Conservation (phyloP, 805 yeast species). For the Zygosaccharomyces siamensis region DNA sequence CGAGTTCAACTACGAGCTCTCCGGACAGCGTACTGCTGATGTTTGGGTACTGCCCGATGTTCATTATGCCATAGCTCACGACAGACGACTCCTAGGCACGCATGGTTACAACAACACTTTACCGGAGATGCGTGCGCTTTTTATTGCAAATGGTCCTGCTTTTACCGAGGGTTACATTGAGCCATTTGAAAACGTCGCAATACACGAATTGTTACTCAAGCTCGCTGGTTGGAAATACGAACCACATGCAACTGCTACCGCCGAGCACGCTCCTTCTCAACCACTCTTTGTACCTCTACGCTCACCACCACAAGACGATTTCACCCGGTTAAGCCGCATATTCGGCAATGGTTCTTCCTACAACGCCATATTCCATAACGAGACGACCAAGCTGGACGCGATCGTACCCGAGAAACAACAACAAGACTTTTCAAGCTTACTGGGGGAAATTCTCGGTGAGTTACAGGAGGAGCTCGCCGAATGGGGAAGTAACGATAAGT, state of each 20-base stretch:
- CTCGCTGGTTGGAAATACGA: neutral
- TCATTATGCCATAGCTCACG: slow-evolving; percentile 46
- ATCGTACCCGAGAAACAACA: neutral
- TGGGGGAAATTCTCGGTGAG: slow-evolving; percentile 3
- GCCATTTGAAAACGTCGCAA: slow-evolving; percentile 70
- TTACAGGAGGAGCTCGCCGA: slow-evolving; percentile 11
- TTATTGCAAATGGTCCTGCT: slow-evolving; percentile 77
- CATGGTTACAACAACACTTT: slow-evolving; percentile 82
- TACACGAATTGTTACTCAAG: slow-evolving; percentile 25
- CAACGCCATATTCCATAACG: slow-evolving; percentile 18
- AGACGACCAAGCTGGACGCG: slow-evolving; percentile 7
- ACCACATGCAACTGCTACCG: neutral
- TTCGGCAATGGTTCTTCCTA: slow-evolving; percentile 31
- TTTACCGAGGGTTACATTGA: slow-evolving; percentile 41
- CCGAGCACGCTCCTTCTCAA: neutral
- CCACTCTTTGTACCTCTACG: neutral
- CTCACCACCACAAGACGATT: slow-evolving; percentile 25
- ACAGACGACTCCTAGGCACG: slow-evolving; percentile 46
- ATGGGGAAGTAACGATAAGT: slow-evolving; percentile 10
- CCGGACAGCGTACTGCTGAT: slow-evolving; percentile 53
- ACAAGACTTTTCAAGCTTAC: neutral
- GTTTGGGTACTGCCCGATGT: slow-evolving; percentile 79
- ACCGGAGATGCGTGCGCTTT: slow-evolving; percentile 76
- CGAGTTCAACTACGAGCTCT: neutral
- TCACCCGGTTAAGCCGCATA: slow-evolving; percentile 67